A percentile compares a stretch with the other conserved stretches of the same genome.
Evolutionary conservation across 495 filamentous ascomycete genomes (phyloP).

Genomic region (Aspergillus bertholletiae): DNA sequence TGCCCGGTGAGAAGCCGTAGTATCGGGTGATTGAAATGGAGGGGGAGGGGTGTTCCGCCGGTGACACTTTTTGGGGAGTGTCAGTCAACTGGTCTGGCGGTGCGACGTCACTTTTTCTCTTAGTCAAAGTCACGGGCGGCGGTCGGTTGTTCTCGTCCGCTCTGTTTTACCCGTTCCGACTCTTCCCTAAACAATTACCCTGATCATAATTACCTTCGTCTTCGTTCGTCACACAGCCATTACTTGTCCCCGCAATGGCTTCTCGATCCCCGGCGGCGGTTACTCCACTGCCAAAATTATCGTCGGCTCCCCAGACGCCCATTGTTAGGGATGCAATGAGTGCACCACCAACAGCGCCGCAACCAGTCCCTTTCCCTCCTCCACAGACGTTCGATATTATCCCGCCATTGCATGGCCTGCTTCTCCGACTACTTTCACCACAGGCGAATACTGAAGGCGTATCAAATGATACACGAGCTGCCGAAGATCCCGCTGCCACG

Average conservation of each 20-base stretch:
- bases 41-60: slow-evolving; percentile 34
- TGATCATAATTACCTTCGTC: neutral
- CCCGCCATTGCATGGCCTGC: slow-evolving; percentile 73
- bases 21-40: slow-evolving; percentile 5
- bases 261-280: slow-evolving; percentile 36
- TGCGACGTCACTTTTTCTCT: slow-evolving; percentile 36
- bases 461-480: slow-evolving; percentile 13
- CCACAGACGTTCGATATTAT: slow-evolving; percentile 76
- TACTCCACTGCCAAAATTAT: slow-evolving; percentile 37
- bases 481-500: slow-evolving; percentile 22
- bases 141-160: slow-evolving; percentile 2
- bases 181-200: slow-evolving; percentile 38
- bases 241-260: slow-evolving; percentile 25
- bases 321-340: slow-evolving; percentile 20
- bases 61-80: slow-evolving; percentile 36
- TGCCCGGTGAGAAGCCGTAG: slow-evolving; percentile 27
- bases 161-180: slow-evolving; percentile 27
- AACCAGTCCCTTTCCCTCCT: slow-evolving; percentile 47
- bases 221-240: neutral
- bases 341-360: slow-evolving; percentile 42
- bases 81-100: slow-evolving; percentile 4
- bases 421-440: slow-evolving; percentile 63
- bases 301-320: slow-evolving; percentile 40
- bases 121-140: slow-evolving; percentile 3
- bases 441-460: slow-evolving; percentile 12